Conservation (phyloP, 257 asterid species). For the Asclepias syriaca region DNA sequence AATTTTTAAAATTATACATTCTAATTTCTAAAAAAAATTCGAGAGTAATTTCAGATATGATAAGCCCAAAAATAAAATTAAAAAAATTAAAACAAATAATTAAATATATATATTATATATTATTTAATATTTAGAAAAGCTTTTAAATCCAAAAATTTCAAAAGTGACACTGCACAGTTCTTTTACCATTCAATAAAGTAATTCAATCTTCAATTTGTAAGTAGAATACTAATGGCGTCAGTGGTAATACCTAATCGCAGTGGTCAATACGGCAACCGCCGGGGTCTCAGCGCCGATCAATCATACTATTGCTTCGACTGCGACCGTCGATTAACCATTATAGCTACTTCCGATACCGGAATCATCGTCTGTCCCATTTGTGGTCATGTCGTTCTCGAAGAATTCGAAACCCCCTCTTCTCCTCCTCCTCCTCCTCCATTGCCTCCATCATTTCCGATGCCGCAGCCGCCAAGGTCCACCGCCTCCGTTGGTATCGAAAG, state of each 20-base stretch:
- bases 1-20: too few relatives aligned
- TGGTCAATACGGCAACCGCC: not conserved
- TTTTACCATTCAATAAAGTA: too few relatives aligned
- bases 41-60: too few relatives aligned
- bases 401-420: slow-evolving; percentile 3
- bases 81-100: too few relatives aligned
- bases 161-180: too few relatives aligned
- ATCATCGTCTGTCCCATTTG: not conserved
- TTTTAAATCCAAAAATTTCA: too few relatives aligned
- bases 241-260: not conserved
- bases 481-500: not conserved
- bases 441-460: not conserved
- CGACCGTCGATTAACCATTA: not conserved
- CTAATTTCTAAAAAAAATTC: too few relatives aligned
- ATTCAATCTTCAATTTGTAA: too few relatives aligned
- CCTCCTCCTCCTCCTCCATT: not conserved
- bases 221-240: not conserved
- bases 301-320: slow-evolving; percentile 3
- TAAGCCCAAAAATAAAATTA: too few relatives aligned
- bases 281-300: not conserved
- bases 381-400: not conserved
- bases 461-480: not conserved
- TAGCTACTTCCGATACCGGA: not conserved
- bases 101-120: too few relatives aligned
- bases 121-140: too few relatives aligned